Conservation (phyloP, 164 flowering plant species). For the Vitis amurensis region DNA sequence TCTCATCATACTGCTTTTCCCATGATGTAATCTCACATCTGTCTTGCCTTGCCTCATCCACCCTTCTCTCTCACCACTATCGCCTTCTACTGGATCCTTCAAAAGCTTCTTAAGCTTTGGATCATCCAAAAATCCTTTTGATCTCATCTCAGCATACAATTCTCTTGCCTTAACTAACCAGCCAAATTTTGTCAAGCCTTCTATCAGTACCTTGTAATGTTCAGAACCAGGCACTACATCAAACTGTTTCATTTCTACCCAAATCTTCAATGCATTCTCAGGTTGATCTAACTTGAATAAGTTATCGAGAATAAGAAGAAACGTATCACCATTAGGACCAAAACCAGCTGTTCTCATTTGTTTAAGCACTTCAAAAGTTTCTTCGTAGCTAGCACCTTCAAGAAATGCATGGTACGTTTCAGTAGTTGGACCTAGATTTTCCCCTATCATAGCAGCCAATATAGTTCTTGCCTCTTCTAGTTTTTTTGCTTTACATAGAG, state of each 20-base stretch:
- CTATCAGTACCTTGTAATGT: conserved; percentile 53
- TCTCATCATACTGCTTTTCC: conserved; percentile 9
- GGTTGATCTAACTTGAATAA: conserved; percentile 53
- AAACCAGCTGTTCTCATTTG: conserved; percentile 55
- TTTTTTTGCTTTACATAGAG: conserved; percentile 70
- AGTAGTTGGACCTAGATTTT: conserved; percentile 48
- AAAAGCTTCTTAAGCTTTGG: conserved; percentile 67
- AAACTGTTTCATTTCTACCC: conserved; percentile 60
- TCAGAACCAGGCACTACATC: conserved; percentile 40
- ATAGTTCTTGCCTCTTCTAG: conserved; percentile 63
- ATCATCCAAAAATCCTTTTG: conserved; percentile 53
- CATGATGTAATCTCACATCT: not conserved
- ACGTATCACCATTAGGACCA: conserved; percentile 59
- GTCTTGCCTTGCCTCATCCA: conserved; percentile 9
- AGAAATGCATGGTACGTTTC: conserved; percentile 77
- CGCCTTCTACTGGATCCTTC: conserved; percentile 25
- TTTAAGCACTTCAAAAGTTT: conserved; percentile 53
- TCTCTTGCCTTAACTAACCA: conserved; percentile 60
- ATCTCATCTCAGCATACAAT: conserved; percentile 61
- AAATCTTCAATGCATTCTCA: conserved; percentile 58
- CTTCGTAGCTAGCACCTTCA: conserved; percentile 39
- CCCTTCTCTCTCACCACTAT: conserved; percentile 12
- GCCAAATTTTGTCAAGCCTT: conserved; percentile 60
- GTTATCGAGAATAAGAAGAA: conserved; percentile 51
- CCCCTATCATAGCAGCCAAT: conserved; percentile 51